Percentiles rank a stretch among this genome's conserved stretches.
Evolutionary conservation across 345 rosid genomes (phyloP).

Genomic region (Diplotaxis tenuifolia): DNA sequence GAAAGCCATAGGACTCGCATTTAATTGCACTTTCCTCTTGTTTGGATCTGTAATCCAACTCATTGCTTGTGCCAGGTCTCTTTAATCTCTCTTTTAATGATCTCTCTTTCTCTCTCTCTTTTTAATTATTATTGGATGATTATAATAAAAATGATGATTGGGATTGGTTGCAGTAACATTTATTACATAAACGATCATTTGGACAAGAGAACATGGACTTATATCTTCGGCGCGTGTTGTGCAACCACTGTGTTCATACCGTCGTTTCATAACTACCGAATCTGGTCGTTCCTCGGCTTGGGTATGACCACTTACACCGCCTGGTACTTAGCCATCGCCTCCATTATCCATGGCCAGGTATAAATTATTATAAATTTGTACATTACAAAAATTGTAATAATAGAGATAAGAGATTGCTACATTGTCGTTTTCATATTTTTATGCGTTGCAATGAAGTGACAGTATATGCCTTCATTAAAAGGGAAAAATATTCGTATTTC

Average conservation of each 20-base stretch:
- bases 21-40: conserved; percentile 95
- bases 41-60: conserved; percentile 99
- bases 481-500: conserved; percentile 16
- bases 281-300: conserved; percentile 98
- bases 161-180: conserved; percentile 63
- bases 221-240: conserved; percentile 99
- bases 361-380: not conserved
- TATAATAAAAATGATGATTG: not conserved
- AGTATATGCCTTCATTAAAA: conserved; percentile 21
- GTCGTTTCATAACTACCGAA: conserved; percentile 94
- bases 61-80: conserved; percentile 92
- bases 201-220: conserved; percentile 99
- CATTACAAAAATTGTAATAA: not conserved
- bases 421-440: conserved; percentile 29
- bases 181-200: conserved; percentile 91
- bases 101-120: not conserved
- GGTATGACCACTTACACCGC: conserved; percentile 99
- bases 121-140: conserved; percentile 8
- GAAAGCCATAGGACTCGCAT: conserved; percentile 93
- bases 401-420: not conserved
- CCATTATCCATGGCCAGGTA: conserved; percentile 81
- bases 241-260: conserved; percentile 99
- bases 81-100: not conserved
- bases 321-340: conserved; percentile 88
- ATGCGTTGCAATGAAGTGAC: conserved; percentile 38